phyloP scores from a whole-genome alignment of 2,329 filamentous ascomycete genomes.

The Aureobasidium sp. region DNA sequence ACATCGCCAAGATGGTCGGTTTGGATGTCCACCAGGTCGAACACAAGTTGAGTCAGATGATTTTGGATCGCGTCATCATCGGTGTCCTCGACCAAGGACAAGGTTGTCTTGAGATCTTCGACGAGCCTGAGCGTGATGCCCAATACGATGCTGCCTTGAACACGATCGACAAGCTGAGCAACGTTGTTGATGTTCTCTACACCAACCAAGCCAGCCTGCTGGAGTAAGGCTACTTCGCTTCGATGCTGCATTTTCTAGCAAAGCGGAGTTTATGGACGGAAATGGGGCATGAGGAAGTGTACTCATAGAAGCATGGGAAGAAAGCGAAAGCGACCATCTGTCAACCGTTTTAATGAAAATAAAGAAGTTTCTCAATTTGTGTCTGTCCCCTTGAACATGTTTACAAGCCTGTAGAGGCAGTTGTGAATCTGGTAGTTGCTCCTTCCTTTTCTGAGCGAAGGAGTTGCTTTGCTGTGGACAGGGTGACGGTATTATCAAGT shows the following conservation, averaged over 20 bases:
- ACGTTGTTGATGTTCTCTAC: conserved; percentile 94
- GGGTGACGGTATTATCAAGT: too few species aligned
- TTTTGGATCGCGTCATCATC: conserved; percentile 97
- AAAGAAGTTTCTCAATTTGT: neutral
- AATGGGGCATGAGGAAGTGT: neutral
- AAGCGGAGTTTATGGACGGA: neutral
- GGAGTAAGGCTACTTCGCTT: conserved; percentile 50
- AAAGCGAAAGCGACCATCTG: neutral
- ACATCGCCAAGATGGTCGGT: conserved; percentile 96
- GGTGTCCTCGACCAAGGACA: conserved; percentile 94
- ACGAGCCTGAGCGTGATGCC: conserved; percentile 88
- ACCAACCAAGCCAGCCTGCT: conserved; percentile 93
- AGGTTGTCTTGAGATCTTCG: conserved; percentile 94
- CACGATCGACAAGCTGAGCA: conserved; percentile 95
- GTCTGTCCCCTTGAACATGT: neutral
- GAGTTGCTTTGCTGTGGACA: too few species aligned
- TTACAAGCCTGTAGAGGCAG: neutral
- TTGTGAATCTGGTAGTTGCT: neutral
- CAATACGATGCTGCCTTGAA: conserved; percentile 88
- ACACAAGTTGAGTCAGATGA: conserved; percentile 98
- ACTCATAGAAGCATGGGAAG: neutral
- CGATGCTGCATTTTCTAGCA: neutral
- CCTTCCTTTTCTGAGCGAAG: too few species aligned
- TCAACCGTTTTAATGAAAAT: neutral
- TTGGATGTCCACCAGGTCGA: conserved; percentile 95